Evolutionary conservation across 2,329 filamentous ascomycete species (phyloP).

Genomic region (Pleomassaria siparia): DNA sequence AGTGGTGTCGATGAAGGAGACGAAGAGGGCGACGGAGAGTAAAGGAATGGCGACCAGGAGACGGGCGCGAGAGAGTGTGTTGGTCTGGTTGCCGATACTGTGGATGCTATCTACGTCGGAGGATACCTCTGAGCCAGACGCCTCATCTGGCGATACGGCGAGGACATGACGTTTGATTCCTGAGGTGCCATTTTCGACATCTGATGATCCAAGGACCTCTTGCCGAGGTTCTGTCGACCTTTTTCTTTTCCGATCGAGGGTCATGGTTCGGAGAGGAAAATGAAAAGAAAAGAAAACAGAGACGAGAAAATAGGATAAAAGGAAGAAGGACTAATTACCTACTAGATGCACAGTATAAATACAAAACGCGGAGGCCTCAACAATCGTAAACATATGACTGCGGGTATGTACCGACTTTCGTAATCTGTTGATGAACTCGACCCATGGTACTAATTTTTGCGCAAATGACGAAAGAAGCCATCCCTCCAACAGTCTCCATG

Average conservation of each 20-base stretch:
- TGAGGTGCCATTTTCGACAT: constrained; percentile 8
- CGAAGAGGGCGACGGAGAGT: constrained; percentile 17
- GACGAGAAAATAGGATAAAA: not conserved
- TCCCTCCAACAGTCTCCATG: not conserved
- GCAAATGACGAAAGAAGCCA: not conserved
- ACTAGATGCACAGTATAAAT: too few species aligned
- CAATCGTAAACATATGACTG: too few species aligned
- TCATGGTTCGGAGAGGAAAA: too few species aligned
- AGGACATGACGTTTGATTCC: constrained; percentile 1
- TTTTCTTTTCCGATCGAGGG: too few species aligned
- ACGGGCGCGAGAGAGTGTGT: constrained; percentile 11
- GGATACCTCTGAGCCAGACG: not conserved
- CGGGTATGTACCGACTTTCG: not conserved
- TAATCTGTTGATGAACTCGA: not conserved
- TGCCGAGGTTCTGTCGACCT: too few species aligned
- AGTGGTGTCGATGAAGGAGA: constrained; percentile 19
- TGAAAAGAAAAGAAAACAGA: not conserved
- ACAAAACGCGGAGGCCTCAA: too few species aligned
- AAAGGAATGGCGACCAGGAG: constrained; percentile 16
- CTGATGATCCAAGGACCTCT: not conserved
- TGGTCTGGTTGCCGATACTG: constrained; percentile 18
- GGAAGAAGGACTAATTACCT: not conserved
- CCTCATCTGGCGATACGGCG: not conserved
- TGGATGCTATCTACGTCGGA: constrained; percentile 3
- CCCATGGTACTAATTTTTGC: not conserved